A percentile compares a stretch with the other conserved stretches of the same genome.
phyloP scores from a whole-genome alignment of 106 monocot species.

The Posidonia australis region DNA sequence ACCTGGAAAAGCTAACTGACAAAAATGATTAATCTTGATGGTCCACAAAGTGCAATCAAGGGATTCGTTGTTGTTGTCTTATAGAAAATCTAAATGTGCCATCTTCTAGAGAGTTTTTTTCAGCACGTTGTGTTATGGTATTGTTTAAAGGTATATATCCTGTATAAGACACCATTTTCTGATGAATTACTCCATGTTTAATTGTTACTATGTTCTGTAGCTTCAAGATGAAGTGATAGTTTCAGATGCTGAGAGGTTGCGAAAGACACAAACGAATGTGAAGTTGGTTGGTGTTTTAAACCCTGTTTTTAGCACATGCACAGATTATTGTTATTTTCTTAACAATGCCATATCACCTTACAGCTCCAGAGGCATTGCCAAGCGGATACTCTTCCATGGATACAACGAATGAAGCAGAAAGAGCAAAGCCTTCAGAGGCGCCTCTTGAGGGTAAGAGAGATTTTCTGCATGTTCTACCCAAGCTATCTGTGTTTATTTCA shows the following conservation, averaged over 20 bases:
- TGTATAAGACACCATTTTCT: background rate
- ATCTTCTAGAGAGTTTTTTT: too few relatives aligned
- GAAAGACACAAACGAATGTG: slow-evolving; percentile 72
- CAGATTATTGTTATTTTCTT: too few relatives aligned
- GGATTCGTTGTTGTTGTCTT: too few relatives aligned
- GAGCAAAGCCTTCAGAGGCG: slow-evolving; percentile 79
- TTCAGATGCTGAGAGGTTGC: slow-evolving; percentile 79
- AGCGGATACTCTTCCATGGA: slow-evolving; percentile 74
- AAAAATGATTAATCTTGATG: too few relatives aligned
- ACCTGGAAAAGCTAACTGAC: too few relatives aligned
- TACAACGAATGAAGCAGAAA: slow-evolving; percentile 64
- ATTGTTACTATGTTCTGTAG: slow-evolving; percentile 11
- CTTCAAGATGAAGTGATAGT: slow-evolving; percentile 91
- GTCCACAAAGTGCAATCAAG: too few relatives aligned
- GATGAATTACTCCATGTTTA: background rate
- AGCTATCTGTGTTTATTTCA: background rate
- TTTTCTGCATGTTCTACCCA: background rate
- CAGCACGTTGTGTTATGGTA: too few relatives aligned
- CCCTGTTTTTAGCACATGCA: too few relatives aligned
- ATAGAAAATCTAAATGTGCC: background rate
- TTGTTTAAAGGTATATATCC: background rate
- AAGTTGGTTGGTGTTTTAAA: slow-evolving; percentile 44
- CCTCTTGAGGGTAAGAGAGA: slow-evolving; percentile 49
- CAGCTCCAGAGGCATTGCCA: slow-evolving; percentile 92
- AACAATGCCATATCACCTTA: background rate